These are phyloP conservation scores for Blakeslea trispora DNA, from an alignment of 371 early-diverging fungal genomes.

Conservation along the genomic window DNA sequence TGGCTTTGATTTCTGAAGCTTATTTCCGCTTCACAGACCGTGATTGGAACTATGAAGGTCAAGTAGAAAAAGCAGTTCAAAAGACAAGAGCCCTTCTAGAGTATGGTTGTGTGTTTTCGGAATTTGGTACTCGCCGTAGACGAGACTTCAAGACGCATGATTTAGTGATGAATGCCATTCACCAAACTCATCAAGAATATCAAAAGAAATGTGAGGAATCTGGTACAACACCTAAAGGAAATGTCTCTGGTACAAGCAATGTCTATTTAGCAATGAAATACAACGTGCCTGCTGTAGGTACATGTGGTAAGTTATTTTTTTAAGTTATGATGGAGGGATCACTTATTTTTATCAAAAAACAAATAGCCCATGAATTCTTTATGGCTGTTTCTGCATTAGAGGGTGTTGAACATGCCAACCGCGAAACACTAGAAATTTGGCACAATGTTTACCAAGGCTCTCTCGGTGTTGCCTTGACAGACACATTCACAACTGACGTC, in stretches of 20 bases:
- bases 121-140: constrained; percentile 79
- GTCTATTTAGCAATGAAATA: constrained; percentile 71
- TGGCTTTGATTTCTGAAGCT: constrained; percentile 73
- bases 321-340: background rate
- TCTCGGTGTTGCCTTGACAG: constrained; percentile 72
- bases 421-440: constrained; percentile 65
- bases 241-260: constrained; percentile 71
- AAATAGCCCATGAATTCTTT: constrained; percentile 72
- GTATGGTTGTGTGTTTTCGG: constrained; percentile 70
- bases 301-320: constrained; percentile 54
- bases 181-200: constrained; percentile 25
- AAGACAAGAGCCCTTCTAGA: constrained; percentile 57
- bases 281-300: constrained; percentile 65
- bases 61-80: constrained; percentile 51
- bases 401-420: constrained; percentile 64
- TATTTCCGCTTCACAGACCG: constrained; percentile 70
- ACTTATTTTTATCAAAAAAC: background rate
- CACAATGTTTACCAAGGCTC: constrained; percentile 56
- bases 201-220: constrained; percentile 17
- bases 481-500: constrained; percentile 70
- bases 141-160: constrained; percentile 72
- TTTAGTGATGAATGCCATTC: constrained; percentile 56
- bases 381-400: constrained; percentile 78
- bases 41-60: constrained; percentile 71
- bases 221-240: constrained; percentile 34